These are phyloP conservation scores for Globomyces sp. DNA, from an alignment of 371 early-diverging fungal genomes.

Conservation along the genomic window DNA sequence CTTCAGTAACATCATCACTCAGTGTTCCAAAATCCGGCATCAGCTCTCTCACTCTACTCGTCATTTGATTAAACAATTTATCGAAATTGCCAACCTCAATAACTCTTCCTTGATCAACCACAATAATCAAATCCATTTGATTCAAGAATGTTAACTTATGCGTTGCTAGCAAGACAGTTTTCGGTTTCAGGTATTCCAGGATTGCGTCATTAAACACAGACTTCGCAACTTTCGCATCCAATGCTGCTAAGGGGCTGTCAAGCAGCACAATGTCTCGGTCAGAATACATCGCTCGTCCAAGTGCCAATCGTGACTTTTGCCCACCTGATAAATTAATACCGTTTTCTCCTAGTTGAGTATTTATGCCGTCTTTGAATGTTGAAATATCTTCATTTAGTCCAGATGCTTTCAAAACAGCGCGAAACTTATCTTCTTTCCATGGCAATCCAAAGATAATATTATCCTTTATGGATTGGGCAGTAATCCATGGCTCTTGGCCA, in stretches of 20 bases:
- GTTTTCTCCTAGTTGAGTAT: slow-evolving; percentile 83
- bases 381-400: slow-evolving; percentile 32
- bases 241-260: slow-evolving; percentile 75
- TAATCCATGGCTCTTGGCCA: slow-evolving; percentile 50
- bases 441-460: slow-evolving; percentile 40
- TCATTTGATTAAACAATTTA: slow-evolving; percentile 17
- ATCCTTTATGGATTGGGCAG: slow-evolving; percentile 46
- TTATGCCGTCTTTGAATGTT: slow-evolving; percentile 59
- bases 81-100: slow-evolving; percentile 24
- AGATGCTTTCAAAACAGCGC: background rate
- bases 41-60: slow-evolving; percentile 8
- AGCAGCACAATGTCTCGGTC: slow-evolving; percentile 68
- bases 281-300: slow-evolving; percentile 34
- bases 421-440: background rate
- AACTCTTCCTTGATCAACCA: slow-evolving; percentile 27
- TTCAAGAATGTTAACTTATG: slow-evolving; percentile 34
- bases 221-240: slow-evolving; percentile 86
- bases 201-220: slow-evolving; percentile 77
- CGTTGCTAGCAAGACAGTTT: slow-evolving; percentile 65
- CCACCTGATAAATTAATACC: slow-evolving; percentile 49
- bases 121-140: slow-evolving; percentile 29
- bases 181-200: slow-evolving; percentile 49
- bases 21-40: slow-evolving; percentile 30
- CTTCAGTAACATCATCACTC: slow-evolving; percentile 22
- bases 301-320: slow-evolving; percentile 38